Evolutionary conservation across 306 rosid genomes (phyloP).

Genomic region (Styphnolobium japonicum): DNA sequence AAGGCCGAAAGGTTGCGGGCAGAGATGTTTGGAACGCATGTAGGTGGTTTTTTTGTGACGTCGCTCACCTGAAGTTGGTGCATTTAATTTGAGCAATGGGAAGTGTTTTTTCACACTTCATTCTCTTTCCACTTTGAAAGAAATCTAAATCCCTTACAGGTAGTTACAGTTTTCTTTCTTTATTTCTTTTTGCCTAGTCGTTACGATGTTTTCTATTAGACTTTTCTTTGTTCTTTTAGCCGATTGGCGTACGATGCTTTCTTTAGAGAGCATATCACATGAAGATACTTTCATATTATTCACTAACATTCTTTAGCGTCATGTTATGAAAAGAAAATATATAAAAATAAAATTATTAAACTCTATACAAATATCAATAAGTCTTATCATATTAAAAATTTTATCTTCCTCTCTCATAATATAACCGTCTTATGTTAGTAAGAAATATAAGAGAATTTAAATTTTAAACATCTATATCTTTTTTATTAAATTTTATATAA

Average conservation of each 20-base stretch:
- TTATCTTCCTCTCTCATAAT: no score
- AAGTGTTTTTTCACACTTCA: neutral
- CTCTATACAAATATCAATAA: no score
- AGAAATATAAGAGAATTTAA: no score
- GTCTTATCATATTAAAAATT: no score
- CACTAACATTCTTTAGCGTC: no score
- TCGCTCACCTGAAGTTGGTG: neutral
- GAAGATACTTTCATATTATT: no score
- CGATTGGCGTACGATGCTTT: neutral
- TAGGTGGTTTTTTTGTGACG: neutral
- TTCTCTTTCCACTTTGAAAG: neutral
- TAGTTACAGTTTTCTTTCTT: neutral
- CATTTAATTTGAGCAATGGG: neutral
- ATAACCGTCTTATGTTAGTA: no score
- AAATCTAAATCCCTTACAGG: neutral
- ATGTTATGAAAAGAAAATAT: no score
- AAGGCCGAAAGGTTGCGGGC: slow-evolving; percentile 1
- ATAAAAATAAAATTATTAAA: no score
- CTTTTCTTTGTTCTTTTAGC: neutral
- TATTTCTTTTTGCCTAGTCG: neutral
- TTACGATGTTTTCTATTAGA: neutral
- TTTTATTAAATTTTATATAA: no score
- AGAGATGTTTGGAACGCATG: neutral
- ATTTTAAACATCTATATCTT: no score
- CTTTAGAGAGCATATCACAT: no score